Conservation (phyloP, 2,329 filamentous ascomycete genomes). For the Pyrenochaeta sp. region DNA sequence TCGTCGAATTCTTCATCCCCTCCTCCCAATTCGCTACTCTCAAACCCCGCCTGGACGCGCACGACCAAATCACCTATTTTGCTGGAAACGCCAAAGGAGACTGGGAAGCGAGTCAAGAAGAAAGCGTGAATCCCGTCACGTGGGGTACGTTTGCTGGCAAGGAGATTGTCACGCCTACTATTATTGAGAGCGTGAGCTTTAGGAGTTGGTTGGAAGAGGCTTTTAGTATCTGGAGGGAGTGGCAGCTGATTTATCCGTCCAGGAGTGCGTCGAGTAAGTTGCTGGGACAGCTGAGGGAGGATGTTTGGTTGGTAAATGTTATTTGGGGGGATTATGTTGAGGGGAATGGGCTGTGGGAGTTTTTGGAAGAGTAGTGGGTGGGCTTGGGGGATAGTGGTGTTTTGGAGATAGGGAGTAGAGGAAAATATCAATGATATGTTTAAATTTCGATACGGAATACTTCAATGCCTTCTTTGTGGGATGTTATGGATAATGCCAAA, state of each 20-base stretch:
- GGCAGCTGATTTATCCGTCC: constrained; percentile 86
- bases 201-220: constrained; percentile 94
- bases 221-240: constrained; percentile 94
- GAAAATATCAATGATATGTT: too few species aligned
- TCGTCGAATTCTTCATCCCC: constrained; percentile 94
- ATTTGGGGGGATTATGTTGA: constrained; percentile 83
- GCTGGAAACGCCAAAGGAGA: constrained; percentile 81
- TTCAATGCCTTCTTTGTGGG: too few species aligned
- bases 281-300: constrained; percentile 71
- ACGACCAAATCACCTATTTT: constrained; percentile 83
- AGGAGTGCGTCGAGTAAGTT: constrained; percentile 75
- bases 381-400: too few species aligned
- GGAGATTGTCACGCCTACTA: constrained; percentile 95
- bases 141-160: constrained; percentile 97
- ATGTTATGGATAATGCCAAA: too few species aligned
- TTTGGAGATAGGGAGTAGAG: too few species aligned
- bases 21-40: constrained; percentile 74
- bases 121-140: constrained; percentile 88
- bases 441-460: too few species aligned
- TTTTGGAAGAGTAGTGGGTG: constrained; percentile 54
- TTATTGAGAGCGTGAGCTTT: constrained; percentile 96
- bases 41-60: constrained; percentile 69
- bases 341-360: constrained; percentile 74
- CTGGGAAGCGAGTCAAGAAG: constrained; percentile 72
- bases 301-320: constrained; percentile 89